Base-by-base conservation (phyloP, 2,329 filamentous ascomycete species). In the Gaeumannomyces sp. region DNA sequence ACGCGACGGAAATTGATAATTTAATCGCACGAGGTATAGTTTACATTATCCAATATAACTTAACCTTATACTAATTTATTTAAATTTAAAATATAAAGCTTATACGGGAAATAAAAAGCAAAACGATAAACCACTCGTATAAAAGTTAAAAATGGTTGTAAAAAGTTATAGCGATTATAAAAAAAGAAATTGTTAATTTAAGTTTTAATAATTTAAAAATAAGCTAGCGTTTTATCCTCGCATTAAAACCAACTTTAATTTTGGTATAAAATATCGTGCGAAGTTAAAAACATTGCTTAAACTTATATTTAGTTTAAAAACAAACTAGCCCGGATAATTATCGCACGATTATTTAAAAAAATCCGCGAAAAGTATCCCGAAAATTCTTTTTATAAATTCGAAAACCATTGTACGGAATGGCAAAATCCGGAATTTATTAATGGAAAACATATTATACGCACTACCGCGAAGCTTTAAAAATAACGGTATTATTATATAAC, bases 391-490 rank as follows among this genome's bases (percentile, higher is more conserved):
- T n/a, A n/a, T n/a, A n/a, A n/a, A n/a, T n/a, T n/a, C n/a, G n/a
- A n/a, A n/a, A n/a, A n/a, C n/a, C n/a, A n/a, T n/a, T n/a, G n/a
- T n/a, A n/a, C n/a, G n/a, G 27, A 57, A n/a, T 57, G 16, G 53
- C 16, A 19, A 19, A 57, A 57, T 57, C 5, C 22, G 16, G 53
- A 5, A 57, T 6, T n/a, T 57, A 57, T 57, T 57, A 25, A 25
- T 57, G 53, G 53, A 57, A 57, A 57, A 6, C 16, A 7, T 57
- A 57, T 57, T 57, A 57, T 57, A 57, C 53, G 53, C 27, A 57
- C 16, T 57, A 57, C 53, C 53, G 53, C 16, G 27, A 6, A 7
- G 16, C 7, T 6, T 7, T 19, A 57, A 57, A 19, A 7, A 57
- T 57, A 57, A 57, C 5, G 16, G 5, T 57, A 57, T 57, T 19